phyloP scores from a whole-genome alignment of 2,329 filamentous ascomycete species.

The Pseudovirgaria hyperparasitica region DNA sequence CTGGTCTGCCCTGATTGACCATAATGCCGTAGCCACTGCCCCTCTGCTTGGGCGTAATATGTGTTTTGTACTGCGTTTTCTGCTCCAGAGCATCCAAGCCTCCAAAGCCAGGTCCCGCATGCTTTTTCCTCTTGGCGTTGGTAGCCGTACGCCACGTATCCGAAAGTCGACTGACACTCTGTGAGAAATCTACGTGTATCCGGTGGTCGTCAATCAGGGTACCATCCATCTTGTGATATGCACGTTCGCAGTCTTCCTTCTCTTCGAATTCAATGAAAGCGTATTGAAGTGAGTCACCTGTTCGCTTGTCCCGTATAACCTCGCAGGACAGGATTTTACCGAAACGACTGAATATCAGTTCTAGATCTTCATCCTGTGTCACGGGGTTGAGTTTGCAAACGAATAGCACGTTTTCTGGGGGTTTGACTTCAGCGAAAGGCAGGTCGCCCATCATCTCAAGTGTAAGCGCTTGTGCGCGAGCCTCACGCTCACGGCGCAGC shows the following conservation, averaged over 20 bases:
- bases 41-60: slow-evolving; percentile 26
- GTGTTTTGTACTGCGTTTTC: slow-evolving; percentile 75
- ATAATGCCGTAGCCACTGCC: slow-evolving; percentile 62
- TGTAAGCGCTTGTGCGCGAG: slow-evolving; percentile 83
- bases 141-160: slow-evolving; percentile 80
- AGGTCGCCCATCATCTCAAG: slow-evolving; percentile 96
- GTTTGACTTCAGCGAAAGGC: slow-evolving; percentile 93
- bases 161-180: slow-evolving; percentile 77
- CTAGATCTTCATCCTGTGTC: slow-evolving; percentile 84
- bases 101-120: slow-evolving; percentile 67
- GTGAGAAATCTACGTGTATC: slow-evolving; percentile 97
- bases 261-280: slow-evolving; percentile 96
- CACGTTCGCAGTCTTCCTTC: slow-evolving; percentile 82
- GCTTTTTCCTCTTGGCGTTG: slow-evolving; percentile 61
- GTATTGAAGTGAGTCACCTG: slow-evolving; percentile 90
- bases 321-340: slow-evolving; percentile 92
- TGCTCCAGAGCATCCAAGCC: slow-evolving; percentile 81
- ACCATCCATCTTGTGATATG: slow-evolving; percentile 98
- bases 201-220: slow-evolving; percentile 94
- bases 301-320: slow-evolving; percentile 86
- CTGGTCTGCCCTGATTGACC: slow-evolving; percentile 61
- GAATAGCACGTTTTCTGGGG: slow-evolving; percentile 92
- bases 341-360: slow-evolving; percentile 94
- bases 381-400: slow-evolving; percentile 98
- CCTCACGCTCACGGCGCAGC: slow-evolving; percentile 74